phyloP scores from a whole-genome alignment of 305 asterid genomes.

The Solanum hybrid region DNA sequence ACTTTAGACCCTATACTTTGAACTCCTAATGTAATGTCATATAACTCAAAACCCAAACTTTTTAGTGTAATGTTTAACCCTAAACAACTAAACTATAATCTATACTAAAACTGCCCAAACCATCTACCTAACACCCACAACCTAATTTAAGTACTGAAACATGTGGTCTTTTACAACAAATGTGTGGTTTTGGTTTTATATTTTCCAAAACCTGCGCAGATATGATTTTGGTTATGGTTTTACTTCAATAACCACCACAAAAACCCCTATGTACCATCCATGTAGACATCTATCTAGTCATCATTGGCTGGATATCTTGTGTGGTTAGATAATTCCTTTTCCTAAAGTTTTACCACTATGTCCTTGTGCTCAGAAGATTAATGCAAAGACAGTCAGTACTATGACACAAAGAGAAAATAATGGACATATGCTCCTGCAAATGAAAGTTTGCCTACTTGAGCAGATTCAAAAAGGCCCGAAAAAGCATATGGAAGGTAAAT shows the following conservation, averaged over 20 bases:
- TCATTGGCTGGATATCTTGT: not conserved
- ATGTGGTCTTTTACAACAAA: not conserved
- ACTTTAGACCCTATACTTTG: not conserved
- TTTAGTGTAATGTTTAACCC: not conserved
- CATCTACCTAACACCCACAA: not conserved
- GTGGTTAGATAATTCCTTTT: not conserved
- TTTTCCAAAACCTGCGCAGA: not conserved
- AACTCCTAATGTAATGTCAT: not conserved
- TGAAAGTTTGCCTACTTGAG: not conserved
- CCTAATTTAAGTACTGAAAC: not conserved
- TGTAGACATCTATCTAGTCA: not conserved
- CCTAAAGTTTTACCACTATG: not conserved
- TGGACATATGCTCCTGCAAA: not conserved
- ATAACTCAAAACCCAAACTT: not conserved
- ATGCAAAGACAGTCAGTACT: not conserved
- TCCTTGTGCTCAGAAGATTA: not conserved
- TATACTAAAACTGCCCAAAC: not conserved
- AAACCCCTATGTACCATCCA: not conserved
- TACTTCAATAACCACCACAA: not conserved
- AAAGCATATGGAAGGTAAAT: not conserved
- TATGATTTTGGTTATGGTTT: not conserved
- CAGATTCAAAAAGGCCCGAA: not conserved
- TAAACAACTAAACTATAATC: not conserved
- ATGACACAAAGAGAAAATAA: not conserved
- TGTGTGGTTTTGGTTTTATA: not conserved